Evolutionary conservation across 805 yeast species (phyloP), one percentile per base, ranked within the genome.

Genomic region (Candida michaelii): DNA sequence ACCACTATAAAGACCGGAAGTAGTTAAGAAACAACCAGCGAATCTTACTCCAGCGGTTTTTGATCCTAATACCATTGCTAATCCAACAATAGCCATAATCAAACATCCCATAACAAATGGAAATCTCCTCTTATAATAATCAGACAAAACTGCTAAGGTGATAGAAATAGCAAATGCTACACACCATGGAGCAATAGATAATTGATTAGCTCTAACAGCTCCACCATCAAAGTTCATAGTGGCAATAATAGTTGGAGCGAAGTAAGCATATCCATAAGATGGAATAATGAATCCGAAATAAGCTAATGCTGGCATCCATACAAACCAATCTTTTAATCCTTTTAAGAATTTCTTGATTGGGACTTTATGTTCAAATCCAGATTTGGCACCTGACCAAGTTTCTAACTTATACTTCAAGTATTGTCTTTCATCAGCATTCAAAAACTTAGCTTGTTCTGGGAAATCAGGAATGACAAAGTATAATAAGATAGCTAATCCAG

Each of bases 131-230:
- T 74, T 67, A 16, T 65, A 40, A 36, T 55, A 61, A 58, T 88
- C 96, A 0, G 93, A 83, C 43, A 72, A 48, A 45, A 71, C 65
- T 0, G 95, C 91, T n/a, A 75, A 48, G 3, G 77, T 53, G 63
- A 83, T 80, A 33, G 83, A 76, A 25, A 76, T 66, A 5, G 83
- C 89, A 55, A 88, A 84, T 0, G 95, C 86, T 21, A 74, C 66
- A 31, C 86, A 70, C 90, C 95, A 89, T 15, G 96, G 95, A 51
- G 88, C 89, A 37, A 89, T 86, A 0, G 95, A 84, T 64, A 82
- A 83, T 42, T 83, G 76, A 61, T 89, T 89, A 8, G 95, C 91
- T 23, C 44, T 21, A 43, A 76, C 69, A 53, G 80, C 83, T 2
- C 87, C 82, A 2, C 87, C 74, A 68, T 82, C 73, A 21, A 35